Base-by-base conservation (phyloP, 139 green algal genomes). In the Micromonas commoda region DNA sequence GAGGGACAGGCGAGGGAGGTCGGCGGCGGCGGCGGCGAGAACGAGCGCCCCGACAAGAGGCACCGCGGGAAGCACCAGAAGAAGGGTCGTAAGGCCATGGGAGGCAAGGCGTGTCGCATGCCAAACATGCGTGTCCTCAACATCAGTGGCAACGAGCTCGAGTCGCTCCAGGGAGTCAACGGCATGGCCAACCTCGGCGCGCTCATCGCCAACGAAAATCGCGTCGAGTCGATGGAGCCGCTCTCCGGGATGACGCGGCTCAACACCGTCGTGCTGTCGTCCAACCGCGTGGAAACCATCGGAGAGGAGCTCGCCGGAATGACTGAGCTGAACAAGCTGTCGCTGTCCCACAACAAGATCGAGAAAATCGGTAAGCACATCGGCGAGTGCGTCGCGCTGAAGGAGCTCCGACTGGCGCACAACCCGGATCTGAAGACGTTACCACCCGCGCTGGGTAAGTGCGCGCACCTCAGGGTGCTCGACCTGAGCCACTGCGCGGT, bases 301-400 rank as follows among this genome's bases (percentile, higher is more conserved):
- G 37, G 34, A 38, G 23, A 35, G 0, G 68, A 75, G 2, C 29
- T 75, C 26, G 31, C 31, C 19, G 9, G 9, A 57, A 16, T 16
- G 45, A 9, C 9, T 16, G 68, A 75, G 37, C 38, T 75, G 19
- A 75, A 60, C 19, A 75, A 75, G 26, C 26, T 75, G n/a, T 53
- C 31, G 21, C 20, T 61, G 37, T 75, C 68, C 1, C 37, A 26
- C 35, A 63, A 64, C 33, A 24, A 9, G 1, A 60, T 75, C 5
- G 3, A 26, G 29, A 75, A 75, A 1, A 28, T 75, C 31, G 37
- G 68, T 61, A 35, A 19, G 1, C n/a, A 60, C 1, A 23, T 75
- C 26, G 31, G 19, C 6, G 21, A 38, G 35, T 63, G 23, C 3
- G 23, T 13, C 23, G 34, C 24, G 16, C 33, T 75, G 3, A 38